These are phyloP conservation scores for Aspergillus felis DNA, from an alignment of 2,329 filamentous ascomycete genomes.

Conservation along the genomic window DNA sequence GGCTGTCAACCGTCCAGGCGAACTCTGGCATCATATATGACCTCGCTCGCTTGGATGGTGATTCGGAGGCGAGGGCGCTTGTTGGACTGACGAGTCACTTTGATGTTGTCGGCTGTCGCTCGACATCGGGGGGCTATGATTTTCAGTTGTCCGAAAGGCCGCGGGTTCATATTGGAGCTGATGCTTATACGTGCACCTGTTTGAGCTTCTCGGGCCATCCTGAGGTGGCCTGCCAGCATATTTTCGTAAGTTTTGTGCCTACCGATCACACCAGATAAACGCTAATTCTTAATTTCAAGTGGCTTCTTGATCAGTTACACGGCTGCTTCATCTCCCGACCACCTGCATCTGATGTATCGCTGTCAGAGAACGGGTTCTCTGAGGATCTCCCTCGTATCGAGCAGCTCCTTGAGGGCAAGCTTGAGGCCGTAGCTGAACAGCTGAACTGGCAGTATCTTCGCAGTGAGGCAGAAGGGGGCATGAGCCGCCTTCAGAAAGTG, in stretches of 20 bases:
- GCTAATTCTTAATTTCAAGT: slow-evolving; percentile 25
- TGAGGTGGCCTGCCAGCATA: slow-evolving; percentile 38
- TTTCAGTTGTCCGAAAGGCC: slow-evolving; percentile 37
- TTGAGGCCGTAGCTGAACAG: slow-evolving; percentile 30
- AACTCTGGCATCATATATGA: slow-evolving; percentile 36
- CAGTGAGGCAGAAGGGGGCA: slow-evolving; percentile 23
- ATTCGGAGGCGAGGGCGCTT: slow-evolving; percentile 29
- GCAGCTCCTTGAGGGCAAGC: slow-evolving; percentile 27
- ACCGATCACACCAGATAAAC: not conserved
- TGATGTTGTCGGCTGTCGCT: slow-evolving; percentile 32
- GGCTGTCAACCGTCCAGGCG: slow-evolving; percentile 22
- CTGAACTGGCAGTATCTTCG: slow-evolving; percentile 34
- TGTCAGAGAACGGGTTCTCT: slow-evolving; percentile 31
- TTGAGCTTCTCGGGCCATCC: slow-evolving; percentile 27
- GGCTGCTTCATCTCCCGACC: slow-evolving; percentile 28
- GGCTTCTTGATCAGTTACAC: slow-evolving; percentile 41
- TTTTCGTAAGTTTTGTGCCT: slow-evolving; percentile 33
- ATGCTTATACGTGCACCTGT: slow-evolving; percentile 34
- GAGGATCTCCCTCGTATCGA: slow-evolving; percentile 28
- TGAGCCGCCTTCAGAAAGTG: slow-evolving; percentile 37
- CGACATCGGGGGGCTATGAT: slow-evolving; percentile 28
- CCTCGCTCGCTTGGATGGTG: slow-evolving; percentile 26
- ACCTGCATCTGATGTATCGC: slow-evolving; percentile 24
- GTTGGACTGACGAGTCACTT: slow-evolving; percentile 32
- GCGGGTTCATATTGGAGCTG: slow-evolving; percentile 28